Conservation (phyloP, 2,329 filamentous ascomycete species). For the Ceratocystis huliohia region DNA sequence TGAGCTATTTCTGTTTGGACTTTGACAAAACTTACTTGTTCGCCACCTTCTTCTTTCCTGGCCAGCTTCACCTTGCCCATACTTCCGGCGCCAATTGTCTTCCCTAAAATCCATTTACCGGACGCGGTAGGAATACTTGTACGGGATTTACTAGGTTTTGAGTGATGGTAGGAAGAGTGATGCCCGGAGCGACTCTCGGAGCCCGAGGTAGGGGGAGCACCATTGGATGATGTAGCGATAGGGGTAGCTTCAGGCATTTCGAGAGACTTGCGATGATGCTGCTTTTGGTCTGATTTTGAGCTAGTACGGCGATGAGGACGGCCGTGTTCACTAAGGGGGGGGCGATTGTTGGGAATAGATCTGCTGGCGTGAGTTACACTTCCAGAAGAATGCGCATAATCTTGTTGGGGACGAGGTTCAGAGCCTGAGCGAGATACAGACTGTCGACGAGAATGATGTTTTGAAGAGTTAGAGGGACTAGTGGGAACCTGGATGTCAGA, state of each 20-base stretch:
- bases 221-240: neutral
- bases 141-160: conserved; percentile 43
- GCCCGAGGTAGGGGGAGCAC: conserved; percentile 1
- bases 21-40: conserved; percentile 52
- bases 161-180: conserved; percentile 18
- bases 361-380: conserved; percentile 15
- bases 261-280: conserved; percentile 14
- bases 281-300: conserved; percentile 17
- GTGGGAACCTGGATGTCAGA: conserved; percentile 13
- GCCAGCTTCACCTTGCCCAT: conserved; percentile 99
- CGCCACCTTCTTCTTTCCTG: conserved; percentile 74
- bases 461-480: conserved; percentile 12
- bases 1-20: neutral
- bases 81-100: conserved; percentile 92
- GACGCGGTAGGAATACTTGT: conserved; percentile 84
- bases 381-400: conserved; percentile 20
- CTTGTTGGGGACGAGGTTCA: conserved; percentile 18
- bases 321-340: conserved; percentile 21
- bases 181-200: conserved; percentile 15
- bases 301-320: conserved; percentile 19
- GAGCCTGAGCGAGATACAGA: conserved; percentile 17
- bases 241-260: conserved; percentile 19
- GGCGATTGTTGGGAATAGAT: conserved; percentile 14
- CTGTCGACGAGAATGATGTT: conserved; percentile 14
- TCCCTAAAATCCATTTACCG: conserved; percentile 88